These are phyloP conservation scores for Lactarius hengduanensis DNA, from an alignment of 768 basidiomycete genomes.

Conservation along the genomic window DNA sequence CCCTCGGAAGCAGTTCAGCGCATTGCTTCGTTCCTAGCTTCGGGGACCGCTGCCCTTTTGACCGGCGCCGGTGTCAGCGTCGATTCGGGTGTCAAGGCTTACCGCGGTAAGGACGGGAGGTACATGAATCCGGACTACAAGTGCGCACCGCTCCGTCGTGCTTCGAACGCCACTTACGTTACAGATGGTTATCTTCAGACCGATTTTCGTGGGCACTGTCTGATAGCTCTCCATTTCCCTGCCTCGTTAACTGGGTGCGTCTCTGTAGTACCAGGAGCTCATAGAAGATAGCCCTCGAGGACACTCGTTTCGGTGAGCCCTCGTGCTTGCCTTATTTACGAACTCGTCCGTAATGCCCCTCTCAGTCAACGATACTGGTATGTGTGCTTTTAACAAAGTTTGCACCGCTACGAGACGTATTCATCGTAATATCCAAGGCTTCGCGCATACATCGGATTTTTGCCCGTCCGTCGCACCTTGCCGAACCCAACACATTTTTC, in stretches of 20 bases:
- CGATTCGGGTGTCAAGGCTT: constrained; percentile 94
- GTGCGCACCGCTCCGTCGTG: constrained; percentile 40
- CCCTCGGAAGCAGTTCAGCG: constrained; percentile 55
- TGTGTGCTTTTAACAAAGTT: constrained; percentile 28
- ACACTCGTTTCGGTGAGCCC: constrained; percentile 61
- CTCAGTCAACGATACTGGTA: constrained; percentile 83
- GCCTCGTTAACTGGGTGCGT: constrained; percentile 19
- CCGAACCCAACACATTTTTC: constrained; percentile 91
- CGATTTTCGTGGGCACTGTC: constrained; percentile 30
- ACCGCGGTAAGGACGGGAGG: constrained; percentile 79
- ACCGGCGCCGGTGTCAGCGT: constrained; percentile 95
- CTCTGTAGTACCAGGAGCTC: constrained; percentile 69
- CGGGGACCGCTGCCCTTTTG: constrained; percentile 70
- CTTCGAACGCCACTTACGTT: neutral
- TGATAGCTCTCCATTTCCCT: neutral
- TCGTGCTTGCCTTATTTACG: neutral
- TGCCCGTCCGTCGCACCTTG: constrained; percentile 73
- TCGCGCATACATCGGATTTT: constrained; percentile 81
- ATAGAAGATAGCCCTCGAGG: constrained; percentile 70
- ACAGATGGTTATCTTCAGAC: constrained; percentile 21
- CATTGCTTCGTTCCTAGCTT: constrained; percentile 61
- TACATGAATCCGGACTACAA: constrained; percentile 92
- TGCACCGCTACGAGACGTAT: neutral
- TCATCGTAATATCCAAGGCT: constrained; percentile 41
- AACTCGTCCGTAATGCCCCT: neutral